Base-by-base conservation (phyloP, 2,329 filamentous ascomycete genomes). In the Cladophialophora yegresii region DNA sequence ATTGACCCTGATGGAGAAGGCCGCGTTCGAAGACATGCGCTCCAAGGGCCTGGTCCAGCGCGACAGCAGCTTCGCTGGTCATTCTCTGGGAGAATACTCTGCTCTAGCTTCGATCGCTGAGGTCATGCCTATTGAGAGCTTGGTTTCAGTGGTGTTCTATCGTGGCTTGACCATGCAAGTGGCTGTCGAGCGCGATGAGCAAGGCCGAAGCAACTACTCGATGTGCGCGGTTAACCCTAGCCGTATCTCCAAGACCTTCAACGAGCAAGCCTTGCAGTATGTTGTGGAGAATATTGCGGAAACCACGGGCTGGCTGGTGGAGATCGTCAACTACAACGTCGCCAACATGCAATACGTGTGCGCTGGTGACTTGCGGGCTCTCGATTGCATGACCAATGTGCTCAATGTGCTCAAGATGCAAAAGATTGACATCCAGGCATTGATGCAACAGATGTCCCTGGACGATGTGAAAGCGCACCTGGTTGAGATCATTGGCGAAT, bases 151-250 rank as follows among this genome's bases (percentile, higher is more conserved):
- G 54, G 96, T 99, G 61, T 99, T 99, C 85, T 99, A 99, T 83
- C 92, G 95, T 78, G 95, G 95, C 74, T 83, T 99, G 74, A 99
- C 95, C 23, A 99, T 99, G 95, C 95, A 99, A 80, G 95, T 99
- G 54, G 95, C 95, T 26, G 95, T 99, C 69, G 95, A 98, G 82
- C 92, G 95, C 76, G 95, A 99, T 77, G 93, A 89, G 64, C 83
- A 87, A 69, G 95, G 95, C 43, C 90, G 95, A 62, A 97, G 93
- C 72, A 98, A 98, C 84, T 99, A 99, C 84, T 93, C 91, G 67
- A 99, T 99, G 95, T 97, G 93, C 78, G 95, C 95, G 63, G 93
- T 99, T 79, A 99, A 99, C 82, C 95, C 95, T 40, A 96, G 92
- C 83, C 89, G 95, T 70, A 97, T 99, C 78, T 96, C 91, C 75